Percentiles rank a stretch among this genome's conserved stretches.
Evolutionary conservation across 495 filamentous ascomycete genomes (phyloP).

Genomic region (Neurospora intermedia): DNA sequence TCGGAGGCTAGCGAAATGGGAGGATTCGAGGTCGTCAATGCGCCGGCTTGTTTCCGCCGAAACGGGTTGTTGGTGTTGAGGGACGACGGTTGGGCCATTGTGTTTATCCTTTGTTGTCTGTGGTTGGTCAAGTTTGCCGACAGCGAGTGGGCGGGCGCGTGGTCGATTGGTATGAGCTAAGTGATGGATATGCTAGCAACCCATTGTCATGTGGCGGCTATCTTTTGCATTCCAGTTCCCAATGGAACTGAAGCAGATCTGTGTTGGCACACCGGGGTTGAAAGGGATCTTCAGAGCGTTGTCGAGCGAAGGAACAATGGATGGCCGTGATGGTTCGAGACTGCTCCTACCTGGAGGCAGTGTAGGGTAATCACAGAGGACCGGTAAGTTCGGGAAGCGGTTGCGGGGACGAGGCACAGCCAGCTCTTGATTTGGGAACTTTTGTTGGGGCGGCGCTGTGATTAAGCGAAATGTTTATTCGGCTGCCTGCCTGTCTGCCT

Average conservation of each 20-base stretch:
- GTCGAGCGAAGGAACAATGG: not conserved
- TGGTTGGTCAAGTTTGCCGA: not conserved
- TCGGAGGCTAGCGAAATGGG: slow-evolving; percentile 2
- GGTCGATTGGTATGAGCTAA: not conserved
- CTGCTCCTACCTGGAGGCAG: not conserved
- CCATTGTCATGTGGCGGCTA: slow-evolving; percentile 10
- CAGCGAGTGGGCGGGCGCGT: not conserved
- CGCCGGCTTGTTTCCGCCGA: slow-evolving; percentile 26
- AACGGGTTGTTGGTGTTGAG: slow-evolving; percentile 40
- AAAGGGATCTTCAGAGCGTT: not conserved
- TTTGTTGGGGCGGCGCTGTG: not conserved
- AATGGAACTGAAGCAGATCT: slow-evolving; percentile 1
- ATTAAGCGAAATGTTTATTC: not conserved
- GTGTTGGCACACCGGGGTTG: not conserved
- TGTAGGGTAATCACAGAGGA: not conserved
- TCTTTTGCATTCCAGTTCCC: slow-evolving; percentile 6
- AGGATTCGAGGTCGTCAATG: slow-evolving; percentile 11
- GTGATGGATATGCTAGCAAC: slow-evolving; percentile 2
- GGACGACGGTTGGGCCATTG: slow-evolving; percentile 22
- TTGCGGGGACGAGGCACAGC: not conserved
- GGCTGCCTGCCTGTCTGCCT: not conserved
- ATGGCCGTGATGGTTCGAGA: not conserved
- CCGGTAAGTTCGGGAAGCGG: not conserved
- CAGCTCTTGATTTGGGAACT: not conserved
- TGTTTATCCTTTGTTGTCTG: not conserved